Conservation (phyloP, 371 early-diverging fungal genomes). For the Parasitella parasitica region DNA sequence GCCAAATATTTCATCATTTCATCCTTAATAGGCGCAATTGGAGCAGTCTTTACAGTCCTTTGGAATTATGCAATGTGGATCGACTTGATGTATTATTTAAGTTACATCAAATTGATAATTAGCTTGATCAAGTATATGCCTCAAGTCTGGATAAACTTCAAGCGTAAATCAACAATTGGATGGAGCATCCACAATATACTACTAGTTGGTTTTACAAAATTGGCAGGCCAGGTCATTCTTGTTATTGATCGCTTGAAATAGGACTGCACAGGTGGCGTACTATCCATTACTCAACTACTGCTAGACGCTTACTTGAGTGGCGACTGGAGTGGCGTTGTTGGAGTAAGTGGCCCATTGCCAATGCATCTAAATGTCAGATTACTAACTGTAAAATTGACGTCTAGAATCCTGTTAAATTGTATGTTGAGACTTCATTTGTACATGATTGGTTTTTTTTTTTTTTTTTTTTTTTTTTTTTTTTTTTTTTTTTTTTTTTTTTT, state of each 20-base stretch:
- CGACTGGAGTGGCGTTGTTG: conserved; percentile 72
- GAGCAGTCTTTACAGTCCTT: conserved; percentile 26
- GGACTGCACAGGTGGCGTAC: conserved; percentile 87
- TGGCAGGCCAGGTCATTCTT: background rate
- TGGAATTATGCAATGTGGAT: conserved; percentile 49
- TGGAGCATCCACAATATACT: conserved; percentile 93
- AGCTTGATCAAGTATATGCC: conserved; percentile 89
- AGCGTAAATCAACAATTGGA: conserved; percentile 82
- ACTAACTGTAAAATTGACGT: too few relatives aligned
- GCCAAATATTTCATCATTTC: conserved; percentile 40
- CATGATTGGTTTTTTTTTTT: too few relatives aligned
- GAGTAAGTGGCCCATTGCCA: conserved; percentile 37
- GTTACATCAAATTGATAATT: conserved; percentile 76
- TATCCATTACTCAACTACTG: conserved; percentile 79
- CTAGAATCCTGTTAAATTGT: conserved; percentile 58
- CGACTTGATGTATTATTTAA: conserved; percentile 74
- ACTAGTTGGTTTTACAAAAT: conserved; percentile 39
- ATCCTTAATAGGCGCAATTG: conserved; percentile 38
- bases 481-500: too few relatives aligned
- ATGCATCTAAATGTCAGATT: too few relatives aligned
- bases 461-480: too few relatives aligned
- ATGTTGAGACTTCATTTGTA: conserved; percentile 19
- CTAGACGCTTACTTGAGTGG: conserved; percentile 70
- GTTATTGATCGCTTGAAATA: conserved; percentile 3
- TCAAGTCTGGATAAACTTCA: conserved; percentile 80